Conservation (phyloP, 495 filamentous ascomycete genomes). For the Darksidea phi region DNA sequence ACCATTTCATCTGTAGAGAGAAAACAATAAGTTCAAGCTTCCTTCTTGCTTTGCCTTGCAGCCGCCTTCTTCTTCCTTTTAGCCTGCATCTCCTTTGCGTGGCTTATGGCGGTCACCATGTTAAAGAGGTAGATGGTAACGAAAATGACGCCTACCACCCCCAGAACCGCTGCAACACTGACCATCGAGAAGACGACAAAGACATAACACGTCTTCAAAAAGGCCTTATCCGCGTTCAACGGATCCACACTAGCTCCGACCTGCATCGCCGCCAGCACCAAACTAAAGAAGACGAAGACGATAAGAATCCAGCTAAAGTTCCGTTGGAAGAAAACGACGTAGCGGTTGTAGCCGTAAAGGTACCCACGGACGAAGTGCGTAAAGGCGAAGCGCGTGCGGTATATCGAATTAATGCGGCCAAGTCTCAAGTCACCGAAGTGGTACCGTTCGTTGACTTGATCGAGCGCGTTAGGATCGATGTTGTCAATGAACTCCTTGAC, state of each 20-base stretch:
- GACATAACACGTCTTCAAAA: conserved; percentile 52
- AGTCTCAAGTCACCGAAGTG: conserved; percentile 41
- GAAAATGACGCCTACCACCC: conserved; percentile 26
- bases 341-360: conserved; percentile 34
- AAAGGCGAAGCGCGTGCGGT: conserved; percentile 29
- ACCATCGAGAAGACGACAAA: conserved; percentile 50
- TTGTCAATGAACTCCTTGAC: conserved; percentile 20
- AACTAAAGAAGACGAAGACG: conserved; percentile 51
- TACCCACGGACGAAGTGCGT: conserved; percentile 35
- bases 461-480: conserved; percentile 26
- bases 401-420: conserved; percentile 36
- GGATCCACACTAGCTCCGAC: conserved; percentile 53
- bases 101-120: conserved; percentile 31
- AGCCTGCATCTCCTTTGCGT: conserved; percentile 18
- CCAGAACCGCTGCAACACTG: conserved; percentile 23
- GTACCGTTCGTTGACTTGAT: conserved; percentile 37
- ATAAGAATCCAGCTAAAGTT: conserved; percentile 51
- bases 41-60: conserved; percentile 5
- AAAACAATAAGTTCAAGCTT: conserved; percentile 5
- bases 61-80: conserved; percentile 11
- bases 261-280: conserved; percentile 60
- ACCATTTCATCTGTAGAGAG: background rate
- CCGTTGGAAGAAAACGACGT: conserved; percentile 43
- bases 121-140: conserved; percentile 32
- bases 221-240: conserved; percentile 44